phyloP scores from a whole-genome alignment of 768 basidiomycete species.

The Calocybe cyanea region DNA sequence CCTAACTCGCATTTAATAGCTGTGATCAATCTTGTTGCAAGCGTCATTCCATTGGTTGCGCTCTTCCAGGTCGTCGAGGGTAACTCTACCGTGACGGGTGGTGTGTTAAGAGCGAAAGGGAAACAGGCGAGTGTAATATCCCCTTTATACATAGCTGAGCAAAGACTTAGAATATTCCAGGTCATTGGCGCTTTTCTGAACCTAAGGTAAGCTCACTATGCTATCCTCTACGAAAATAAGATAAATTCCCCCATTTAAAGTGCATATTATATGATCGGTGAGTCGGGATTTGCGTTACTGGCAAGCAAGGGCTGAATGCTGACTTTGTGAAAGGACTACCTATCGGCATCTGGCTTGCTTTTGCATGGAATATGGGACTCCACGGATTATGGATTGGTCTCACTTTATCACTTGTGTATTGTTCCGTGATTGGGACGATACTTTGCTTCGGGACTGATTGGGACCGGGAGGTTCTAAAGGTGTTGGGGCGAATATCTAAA shows the following conservation, averaged over 20 bases:
- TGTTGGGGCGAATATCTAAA: conserved; percentile 13
- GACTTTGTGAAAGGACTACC: conserved; percentile 43
- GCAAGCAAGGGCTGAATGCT: background rate
- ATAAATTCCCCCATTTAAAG: background rate
- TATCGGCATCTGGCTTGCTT: conserved; percentile 55
- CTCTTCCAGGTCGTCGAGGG: conserved; percentile 86
- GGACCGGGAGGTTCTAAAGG: conserved; percentile 47
- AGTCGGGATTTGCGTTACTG: background rate
- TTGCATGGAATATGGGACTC: too few relatives aligned
- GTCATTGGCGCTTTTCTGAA: conserved; percentile 75
- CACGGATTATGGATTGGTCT: too few relatives aligned
- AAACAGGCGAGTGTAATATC: conserved; percentile 55
- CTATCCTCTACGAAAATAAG: too few relatives aligned
- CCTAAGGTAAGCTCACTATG: conserved; percentile 43
- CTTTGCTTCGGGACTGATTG: conserved; percentile 47
- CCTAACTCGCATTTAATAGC: conserved; percentile 23
- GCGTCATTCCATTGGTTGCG: conserved; percentile 69
- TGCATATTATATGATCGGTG: conserved; percentile 12
- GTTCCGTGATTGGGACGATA: too few relatives aligned
- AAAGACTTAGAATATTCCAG: conserved; percentile 29
- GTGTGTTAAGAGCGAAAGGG: too few relatives aligned
- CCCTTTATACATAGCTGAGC: too few relatives aligned
- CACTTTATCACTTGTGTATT: conserved; percentile 41
- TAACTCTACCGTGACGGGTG: conserved; percentile 56
- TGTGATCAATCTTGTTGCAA: conserved; percentile 56